Evolutionary conservation across 768 basidiomycete species (phyloP).

Genomic region (Cystofilobasidium ferigula): DNA sequence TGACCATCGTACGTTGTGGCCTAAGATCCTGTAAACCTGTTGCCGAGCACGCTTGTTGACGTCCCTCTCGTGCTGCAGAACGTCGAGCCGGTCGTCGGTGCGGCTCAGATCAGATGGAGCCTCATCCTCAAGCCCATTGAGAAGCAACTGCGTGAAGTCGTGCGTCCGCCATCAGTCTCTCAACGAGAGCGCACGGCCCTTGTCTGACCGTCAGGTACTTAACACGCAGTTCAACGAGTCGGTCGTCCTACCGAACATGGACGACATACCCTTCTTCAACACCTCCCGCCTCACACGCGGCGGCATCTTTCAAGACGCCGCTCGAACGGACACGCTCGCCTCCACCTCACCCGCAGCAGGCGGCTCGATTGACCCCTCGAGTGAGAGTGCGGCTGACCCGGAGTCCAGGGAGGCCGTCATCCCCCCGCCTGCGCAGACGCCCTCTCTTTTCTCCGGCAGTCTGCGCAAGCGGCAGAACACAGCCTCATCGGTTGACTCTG

Average conservation of each 20-base stretch:
- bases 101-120: slow-evolving; percentile 84
- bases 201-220: neutral
- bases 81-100: slow-evolving; percentile 88
- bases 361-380: no score
- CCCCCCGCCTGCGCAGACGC: slow-evolving; percentile 18
- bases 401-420: slow-evolving; percentile 29
- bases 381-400: no score
- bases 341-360: no score
- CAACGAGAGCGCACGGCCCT: no score
- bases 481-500: neutral
- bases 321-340: slow-evolving; percentile 31
- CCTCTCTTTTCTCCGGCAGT: neutral
- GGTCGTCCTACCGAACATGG: slow-evolving; percentile 89
- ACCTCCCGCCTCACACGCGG: slow-evolving; percentile 52
- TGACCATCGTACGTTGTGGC: slow-evolving; percentile 48
- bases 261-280: slow-evolving; percentile 71
- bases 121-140: slow-evolving; percentile 87
- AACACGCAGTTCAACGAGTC: slow-evolving; percentile 48
- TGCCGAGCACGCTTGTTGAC: neutral
- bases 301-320: slow-evolving; percentile 76
- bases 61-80: slow-evolving; percentile 34
- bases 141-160: slow-evolving; percentile 73
- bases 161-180: slow-evolving; percentile 40
- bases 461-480: slow-evolving; percentile 17
- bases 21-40: neutral